phyloP scores from a whole-genome alignment of 805 yeast species.

The Maudiozyma bulderi region DNA sequence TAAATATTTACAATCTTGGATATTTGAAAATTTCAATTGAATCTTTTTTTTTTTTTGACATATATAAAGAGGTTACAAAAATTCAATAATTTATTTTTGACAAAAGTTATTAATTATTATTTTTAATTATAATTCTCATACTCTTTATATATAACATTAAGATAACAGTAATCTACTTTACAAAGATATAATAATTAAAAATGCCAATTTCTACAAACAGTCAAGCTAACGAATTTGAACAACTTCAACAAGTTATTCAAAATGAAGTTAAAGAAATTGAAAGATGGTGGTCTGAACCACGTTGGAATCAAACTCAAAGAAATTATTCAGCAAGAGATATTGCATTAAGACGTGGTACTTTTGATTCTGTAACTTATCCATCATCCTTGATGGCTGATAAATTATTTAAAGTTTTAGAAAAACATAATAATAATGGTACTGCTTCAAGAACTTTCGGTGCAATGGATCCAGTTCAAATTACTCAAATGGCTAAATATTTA shows the following conservation, averaged over 20 bases:
- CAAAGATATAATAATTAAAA: not conserved
- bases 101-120: no score
- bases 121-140: no score
- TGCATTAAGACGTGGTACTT: conserved; percentile 76
- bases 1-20: no score
- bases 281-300: conserved; percentile 88
- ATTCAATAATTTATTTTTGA: no score
- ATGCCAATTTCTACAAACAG: conserved; percentile 4
- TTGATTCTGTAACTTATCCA: conserved; percentile 59
- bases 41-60: no score
- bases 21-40: no score
- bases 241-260: conserved; percentile 13
- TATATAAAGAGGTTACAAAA: no score
- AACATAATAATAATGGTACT: conserved; percentile 56
- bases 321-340: conserved; percentile 82
- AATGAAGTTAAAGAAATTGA: conserved; percentile 61
- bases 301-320: conserved; percentile 84
- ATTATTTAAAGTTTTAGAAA: conserved; percentile 55
- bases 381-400: conserved; percentile 76
- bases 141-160: no score
- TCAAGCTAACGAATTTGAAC: conserved; percentile 5
- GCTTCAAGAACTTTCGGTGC: conserved; percentile 92
- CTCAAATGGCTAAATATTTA: conserved; percentile 94
- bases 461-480: conserved; percentile 86
- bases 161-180: no score